Evolutionary conservation across 495 filamentous ascomycete genomes (phyloP).

Genomic region (Tuber borchii): DNA sequence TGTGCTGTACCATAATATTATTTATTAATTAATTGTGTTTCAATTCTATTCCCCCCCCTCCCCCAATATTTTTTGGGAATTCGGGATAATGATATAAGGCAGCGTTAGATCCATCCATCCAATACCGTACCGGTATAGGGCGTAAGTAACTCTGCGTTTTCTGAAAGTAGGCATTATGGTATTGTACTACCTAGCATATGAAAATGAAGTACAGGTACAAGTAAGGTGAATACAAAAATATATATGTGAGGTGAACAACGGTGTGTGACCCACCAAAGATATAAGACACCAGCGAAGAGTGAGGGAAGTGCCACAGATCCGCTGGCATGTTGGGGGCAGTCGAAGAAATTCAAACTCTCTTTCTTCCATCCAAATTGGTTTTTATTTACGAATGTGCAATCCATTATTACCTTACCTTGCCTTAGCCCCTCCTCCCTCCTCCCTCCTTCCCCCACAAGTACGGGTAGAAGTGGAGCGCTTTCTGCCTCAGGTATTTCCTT

Average conservation of each 20-base stretch:
- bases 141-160: not conserved
- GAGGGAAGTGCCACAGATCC: not conserved
- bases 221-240: not conserved
- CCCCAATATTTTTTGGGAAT: not conserved
- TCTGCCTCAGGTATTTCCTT: not conserved
- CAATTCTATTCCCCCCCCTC: not conserved
- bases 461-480: not conserved
- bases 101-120: not conserved
- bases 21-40: not conserved
- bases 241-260: not conserved
- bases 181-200: not conserved
- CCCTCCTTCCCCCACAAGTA: not conserved
- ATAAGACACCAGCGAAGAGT: not conserved
- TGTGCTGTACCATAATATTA: too few species aligned
- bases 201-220: not conserved
- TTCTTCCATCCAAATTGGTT: not conserved
- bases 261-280: not conserved
- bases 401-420: not conserved
- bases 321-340: not conserved
- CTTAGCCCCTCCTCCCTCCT: not conserved
- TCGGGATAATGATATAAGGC: too few species aligned
- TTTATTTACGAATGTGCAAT: not conserved
- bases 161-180: not conserved
- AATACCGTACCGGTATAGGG: not conserved
- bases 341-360: not conserved